Percentiles rank a stretch among this genome's conserved stretches.
These are phyloP conservation scores for Ceriops tagal DNA, from an alignment of 345 rosid species.

Conservation along the genomic window DNA sequence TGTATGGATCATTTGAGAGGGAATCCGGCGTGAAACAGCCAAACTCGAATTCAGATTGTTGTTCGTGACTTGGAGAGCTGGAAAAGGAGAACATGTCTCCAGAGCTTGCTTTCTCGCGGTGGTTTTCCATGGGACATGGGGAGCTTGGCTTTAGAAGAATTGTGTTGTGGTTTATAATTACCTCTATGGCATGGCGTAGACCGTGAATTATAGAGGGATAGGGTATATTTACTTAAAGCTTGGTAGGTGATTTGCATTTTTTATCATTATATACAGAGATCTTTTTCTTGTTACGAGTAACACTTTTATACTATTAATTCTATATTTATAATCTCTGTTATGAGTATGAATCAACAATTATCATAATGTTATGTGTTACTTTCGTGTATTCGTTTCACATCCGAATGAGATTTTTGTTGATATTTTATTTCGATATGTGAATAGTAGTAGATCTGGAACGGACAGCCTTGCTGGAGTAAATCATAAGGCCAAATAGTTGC, in stretches of 20 bases:
- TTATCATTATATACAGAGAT: no score
- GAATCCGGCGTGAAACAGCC: constrained; percentile 58
- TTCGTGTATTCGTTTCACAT: no score
- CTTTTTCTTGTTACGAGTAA: no score
- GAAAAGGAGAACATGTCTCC: constrained; percentile 46
- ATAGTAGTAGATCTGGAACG: background rate
- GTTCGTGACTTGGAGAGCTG: constrained; percentile 32
- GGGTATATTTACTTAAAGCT: no score
- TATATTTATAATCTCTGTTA: no score
- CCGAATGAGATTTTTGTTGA: no score
- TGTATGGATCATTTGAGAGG: constrained; percentile 43
- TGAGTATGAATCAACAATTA: no score
- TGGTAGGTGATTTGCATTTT: background rate
- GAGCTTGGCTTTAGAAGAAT: background rate
- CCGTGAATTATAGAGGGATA: background rate
- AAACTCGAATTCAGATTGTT: constrained; percentile 63
- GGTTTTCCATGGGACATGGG: constrained; percentile 33
- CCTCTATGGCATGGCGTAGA: background rate
- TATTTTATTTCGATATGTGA: background rate
- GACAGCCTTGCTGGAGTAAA: constrained; percentile 16
- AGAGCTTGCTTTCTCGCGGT: constrained; percentile 24
- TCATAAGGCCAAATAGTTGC: constrained; percentile 25
- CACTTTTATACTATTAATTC: no score
- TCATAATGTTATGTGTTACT: no score
- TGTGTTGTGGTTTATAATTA: constrained; percentile 16